A percentile compares a stretch with the other conserved stretches of the same genome.
These are phyloP conservation scores for Ceratobasidium sp. DNA, from an alignment of 1,284 basidiomycete genomes.

Conservation along the genomic window DNA sequence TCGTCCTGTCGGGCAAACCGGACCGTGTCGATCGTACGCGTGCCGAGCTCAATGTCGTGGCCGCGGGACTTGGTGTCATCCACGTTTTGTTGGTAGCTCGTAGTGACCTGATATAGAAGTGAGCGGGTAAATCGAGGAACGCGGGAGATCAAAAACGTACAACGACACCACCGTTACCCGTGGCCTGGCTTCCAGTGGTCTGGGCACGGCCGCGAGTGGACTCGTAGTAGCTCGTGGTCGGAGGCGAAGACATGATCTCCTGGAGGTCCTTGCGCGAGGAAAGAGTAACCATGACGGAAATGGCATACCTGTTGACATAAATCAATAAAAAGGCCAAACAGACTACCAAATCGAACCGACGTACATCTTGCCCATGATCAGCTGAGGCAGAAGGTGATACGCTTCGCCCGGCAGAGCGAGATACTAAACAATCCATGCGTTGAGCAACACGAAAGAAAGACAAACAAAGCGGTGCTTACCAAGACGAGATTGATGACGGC, in stretches of 20 bases:
- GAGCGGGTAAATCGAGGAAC: background rate
- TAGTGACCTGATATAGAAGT: slow-evolving; percentile 32
- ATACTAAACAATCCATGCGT: slow-evolving; percentile 36
- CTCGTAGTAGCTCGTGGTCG: slow-evolving; percentile 44
- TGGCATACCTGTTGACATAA: slow-evolving; percentile 45
- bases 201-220: slow-evolving; percentile 43
- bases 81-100: slow-evolving; percentile 43
- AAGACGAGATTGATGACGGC: slow-evolving; percentile 49
- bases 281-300: slow-evolving; percentile 49
- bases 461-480: slow-evolving; percentile 37
- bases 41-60: slow-evolving; percentile 42
- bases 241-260: slow-evolving; percentile 47
- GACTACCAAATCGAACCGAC: slow-evolving; percentile 5
- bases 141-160: slow-evolving; percentile 16
- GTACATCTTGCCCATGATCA: slow-evolving; percentile 50
- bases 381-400: slow-evolving; percentile 49
- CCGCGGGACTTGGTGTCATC: slow-evolving; percentile 38
- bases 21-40: slow-evolving; percentile 39
- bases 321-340: background rate
- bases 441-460: background rate
- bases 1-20: slow-evolving; percentile 42
- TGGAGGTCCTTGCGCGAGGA: slow-evolving; percentile 47
- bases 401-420: slow-evolving; percentile 47
- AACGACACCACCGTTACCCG: slow-evolving; percentile 20
- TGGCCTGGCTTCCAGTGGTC: slow-evolving; percentile 6